Base-by-base conservation (phyloP, 2,329 filamentous ascomycete species). In the Blastomyces parvus region DNA sequence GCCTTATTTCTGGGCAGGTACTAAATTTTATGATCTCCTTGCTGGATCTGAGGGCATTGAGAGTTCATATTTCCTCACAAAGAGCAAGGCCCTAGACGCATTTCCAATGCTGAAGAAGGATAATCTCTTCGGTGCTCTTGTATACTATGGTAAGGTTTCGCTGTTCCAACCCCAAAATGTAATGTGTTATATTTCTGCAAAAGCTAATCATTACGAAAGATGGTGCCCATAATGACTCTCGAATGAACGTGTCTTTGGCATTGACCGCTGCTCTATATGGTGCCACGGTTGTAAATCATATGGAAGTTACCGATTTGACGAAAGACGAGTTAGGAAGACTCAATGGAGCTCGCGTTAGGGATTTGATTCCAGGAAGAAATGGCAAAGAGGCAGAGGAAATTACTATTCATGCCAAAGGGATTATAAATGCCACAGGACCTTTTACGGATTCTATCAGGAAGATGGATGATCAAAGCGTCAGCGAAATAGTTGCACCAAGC, bases 201-300 rank as follows among this genome's bases (percentile, higher is more conserved):
- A 30, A 40, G 53, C 67, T 71, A 64, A 72, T 62, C 38, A n/a
- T 9, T 5, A 42, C 8, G 36, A 30, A 63, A 83, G 90, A 96
- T 78, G 91, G 91, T 69, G 90, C 89, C 38, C 91, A 96, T 78
- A 96, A 96, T 72, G 91, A 96, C 75, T 94, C 90, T 25, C 85
- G 91, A 59, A 95, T 96, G 90, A 95, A 95, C 72, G 88, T 94
- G 36, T 92, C 89, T 9, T 81, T 95, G 63, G 90, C 89, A 25
- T 90, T 93, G 85, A 95, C 91, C 22, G 90, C 90, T 63, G 89
- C 90, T n/a, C 79, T 95, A 53, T 95, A 94, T 73, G 90, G 90
- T 40, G 85, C 86, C 62, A 95, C 89, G 3, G 84, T 94, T 48
- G 84, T 91, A 64, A 95, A 93, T 76, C 89, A 96, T 76, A 79